Evolutionary conservation across 2,329 filamentous ascomycete genomes (phyloP), one percentile per base, ranked within the genome.

Genomic region (Colletotrichum echinochloae): DNA sequence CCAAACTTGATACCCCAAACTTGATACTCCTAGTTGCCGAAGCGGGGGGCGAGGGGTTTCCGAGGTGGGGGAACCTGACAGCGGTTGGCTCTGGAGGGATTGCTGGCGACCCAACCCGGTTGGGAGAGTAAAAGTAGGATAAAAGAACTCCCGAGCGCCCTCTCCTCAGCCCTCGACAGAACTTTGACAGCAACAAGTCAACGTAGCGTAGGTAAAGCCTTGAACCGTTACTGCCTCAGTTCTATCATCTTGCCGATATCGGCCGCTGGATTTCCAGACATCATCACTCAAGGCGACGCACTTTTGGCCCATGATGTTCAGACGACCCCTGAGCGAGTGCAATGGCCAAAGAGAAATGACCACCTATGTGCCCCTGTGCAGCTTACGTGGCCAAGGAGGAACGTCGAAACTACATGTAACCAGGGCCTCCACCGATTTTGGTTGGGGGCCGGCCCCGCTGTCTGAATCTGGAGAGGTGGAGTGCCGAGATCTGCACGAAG

Each of bases 1-100:
- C 4, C 66, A n/a, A n/a, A n/a, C n/a, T n/a, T n/a, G n/a, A n/a
- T n/a, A n/a, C n/a, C 4, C 18, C 18, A 7, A 16, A 4, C 18
- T 59, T 52, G 18, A 62, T 8, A 7, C 35, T 44, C 14, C 12
- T 41, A 35, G 52, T n/a, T 62, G 28, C 67, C 64, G 63, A 46
- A 66, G 64, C 57, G 67, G 67, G 67, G 67, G 67, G 49, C 64
- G 67, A 67, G 67, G 67, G 67, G 57, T 18, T 70, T 67, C 56
- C 67, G 64, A 26, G 37, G 30, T 65, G 52, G 56, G 67, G 57
- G 67, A 30, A 12, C 11, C 28, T 33, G 18, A 23, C 16, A 9
- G 7, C 67, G 64, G 57, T 51, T 59, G 7, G n/a, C 62, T 37
- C 20, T 8, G 51, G 56, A 51, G 67, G 64, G 18, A 67, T 20